A percentile compares a stretch with the other conserved stretches of the same genome.
Evolutionary conservation across 1,284 basidiomycete species (phyloP).

Genomic region (Microbotryum silenes-acaulis): DNA sequence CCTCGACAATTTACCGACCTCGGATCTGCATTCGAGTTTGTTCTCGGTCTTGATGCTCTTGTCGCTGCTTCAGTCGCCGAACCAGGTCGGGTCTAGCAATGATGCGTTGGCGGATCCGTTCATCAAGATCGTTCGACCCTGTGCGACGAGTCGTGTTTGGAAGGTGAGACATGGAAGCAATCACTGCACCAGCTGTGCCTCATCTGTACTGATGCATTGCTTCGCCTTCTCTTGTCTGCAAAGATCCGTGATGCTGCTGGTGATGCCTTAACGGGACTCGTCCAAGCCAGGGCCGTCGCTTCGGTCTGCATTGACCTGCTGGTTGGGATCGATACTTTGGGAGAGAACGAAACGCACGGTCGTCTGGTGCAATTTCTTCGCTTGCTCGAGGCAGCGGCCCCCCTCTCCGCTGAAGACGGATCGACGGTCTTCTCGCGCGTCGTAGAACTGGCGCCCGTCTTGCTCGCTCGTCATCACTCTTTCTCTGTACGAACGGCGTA

Average conservation of each 20-base stretch:
- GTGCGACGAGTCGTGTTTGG: slow-evolving; percentile 25
- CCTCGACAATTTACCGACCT: slow-evolving; percentile 20
- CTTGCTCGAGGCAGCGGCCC: slow-evolving; percentile 10
- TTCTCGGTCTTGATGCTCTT: slow-evolving; percentile 32
- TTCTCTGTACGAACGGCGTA: slow-evolving; percentile 18
- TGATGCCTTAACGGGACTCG: slow-evolving; percentile 26
- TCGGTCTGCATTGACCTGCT: slow-evolving; percentile 2
- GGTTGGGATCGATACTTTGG: not conserved
- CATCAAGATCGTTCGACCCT: slow-evolving; percentile 18
- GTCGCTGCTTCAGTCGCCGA: slow-evolving; percentile 25
- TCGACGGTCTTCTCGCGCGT: not conserved
- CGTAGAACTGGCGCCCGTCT: not conserved
- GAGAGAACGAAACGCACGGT: slow-evolving; percentile 29
- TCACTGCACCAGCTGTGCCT: too few relatives aligned
- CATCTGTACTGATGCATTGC: not conserved
- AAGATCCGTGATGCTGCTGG: slow-evolving; percentile 30
- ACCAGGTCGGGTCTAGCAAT: not conserved
- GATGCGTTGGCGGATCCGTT: slow-evolving; percentile 10
- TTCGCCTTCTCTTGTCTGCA: not conserved
- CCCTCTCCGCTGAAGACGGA: not conserved
- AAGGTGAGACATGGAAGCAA: slow-evolving; percentile 12
- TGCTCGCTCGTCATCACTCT: slow-evolving; percentile 7
- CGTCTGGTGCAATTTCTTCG: slow-evolving; percentile 14
- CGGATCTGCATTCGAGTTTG: slow-evolving; percentile 22
- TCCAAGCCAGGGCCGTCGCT: slow-evolving; percentile 12